Base-by-base conservation (phyloP, 306 rosid species). In the Luffa aegyptiaca region DNA sequence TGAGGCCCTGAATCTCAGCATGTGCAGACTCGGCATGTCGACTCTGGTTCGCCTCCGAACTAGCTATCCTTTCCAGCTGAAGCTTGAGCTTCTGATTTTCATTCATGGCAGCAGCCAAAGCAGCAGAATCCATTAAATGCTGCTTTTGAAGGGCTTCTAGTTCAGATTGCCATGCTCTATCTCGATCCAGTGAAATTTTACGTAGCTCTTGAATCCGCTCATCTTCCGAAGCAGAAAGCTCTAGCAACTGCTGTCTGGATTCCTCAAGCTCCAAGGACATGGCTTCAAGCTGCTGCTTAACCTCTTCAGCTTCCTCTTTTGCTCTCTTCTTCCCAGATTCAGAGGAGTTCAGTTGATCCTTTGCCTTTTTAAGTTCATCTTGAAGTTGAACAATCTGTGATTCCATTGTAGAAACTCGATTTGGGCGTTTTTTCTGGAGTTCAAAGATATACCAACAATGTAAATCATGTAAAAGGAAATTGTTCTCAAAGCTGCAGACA, bases 91-190 rank as follows among this genome's bases (percentile, higher is more conserved):
- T 94, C 87, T 94, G 97, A 52, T 89, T 89, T 86, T 94, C 98
- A 57, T 90, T 88, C 84, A 91, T 88, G 56, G 97, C 88, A 84
- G 93, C 91, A 81, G 80, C 85, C 72, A 92, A 69, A 59, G 98
- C 92, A 61, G 97, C 51, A 55, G 97, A 91, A 79, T 94, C 98
- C 98, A 92, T 91, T 53, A 94, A 83, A 56, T 93, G 96, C 85
- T 94, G 98, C 81, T 88, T 88, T 80, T 86, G 97, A 79, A 94
- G 89, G 53, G 97, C 98, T 88, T 89, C 92, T 4, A 94, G 93
- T 79, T 94, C 98, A 57, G 97, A 94, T 65, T 94, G 92, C 98
- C 98, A 94, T n/a, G 87, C 97, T 83, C 91, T 84, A 83, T 94
- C 98, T 3, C 98, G 92, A 69, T 92, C 97, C 72, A 92, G 98